Evolutionary conservation across 1,139 yeast species (phyloP).

Genomic region (Kluyveromyces sp.): DNA sequence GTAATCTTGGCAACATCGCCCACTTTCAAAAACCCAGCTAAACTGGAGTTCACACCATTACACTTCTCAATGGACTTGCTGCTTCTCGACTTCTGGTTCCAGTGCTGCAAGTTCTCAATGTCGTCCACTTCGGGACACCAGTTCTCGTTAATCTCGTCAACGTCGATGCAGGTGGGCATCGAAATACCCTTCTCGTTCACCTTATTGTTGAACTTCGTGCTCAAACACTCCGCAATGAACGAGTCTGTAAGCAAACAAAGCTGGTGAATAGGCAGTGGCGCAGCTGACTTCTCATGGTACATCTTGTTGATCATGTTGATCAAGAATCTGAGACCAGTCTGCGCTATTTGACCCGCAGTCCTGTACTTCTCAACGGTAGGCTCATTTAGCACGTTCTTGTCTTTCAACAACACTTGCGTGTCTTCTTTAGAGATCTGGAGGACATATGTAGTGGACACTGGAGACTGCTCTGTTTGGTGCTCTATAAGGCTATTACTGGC

Average conservation of each 20-base stretch:
- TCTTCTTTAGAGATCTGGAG: slow-evolving; percentile 63
- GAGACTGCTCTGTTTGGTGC: no score
- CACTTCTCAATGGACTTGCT: slow-evolving; percentile 12
- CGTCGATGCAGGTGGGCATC: slow-evolving; percentile 81
- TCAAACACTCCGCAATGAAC: slow-evolving; percentile 50
- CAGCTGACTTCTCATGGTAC: slow-evolving; percentile 44
- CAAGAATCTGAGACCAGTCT: slow-evolving; percentile 67
- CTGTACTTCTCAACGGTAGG: slow-evolving; percentile 71
- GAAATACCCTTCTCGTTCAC: slow-evolving; percentile 84
- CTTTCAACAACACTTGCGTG: slow-evolving; percentile 64
- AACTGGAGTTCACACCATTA: slow-evolving; percentile 14
- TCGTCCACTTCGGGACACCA: slow-evolving; percentile 85
- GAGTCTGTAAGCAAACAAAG: slow-evolving; percentile 78
- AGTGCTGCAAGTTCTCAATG: slow-evolving; percentile 28
- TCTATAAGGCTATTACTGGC: no score
- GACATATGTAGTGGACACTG: slow-evolving; percentile 36
- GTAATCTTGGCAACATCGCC: slow-evolving; percentile 84
- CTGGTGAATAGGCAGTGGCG: slow-evolving; percentile 56
- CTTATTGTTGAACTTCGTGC: slow-evolving; percentile 45
- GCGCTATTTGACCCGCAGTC: slow-evolving; percentile 86
- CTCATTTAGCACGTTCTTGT: slow-evolving; percentile 60
- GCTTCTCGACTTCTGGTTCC: slow-evolving; percentile 18
- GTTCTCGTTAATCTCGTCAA: slow-evolving; percentile 69
- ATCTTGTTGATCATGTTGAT: slow-evolving; percentile 60
- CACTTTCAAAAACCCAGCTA: slow-evolving; percentile 45